phyloP scores from a whole-genome alignment of 139 green algal genomes.

The Closterium sp. region DNA sequence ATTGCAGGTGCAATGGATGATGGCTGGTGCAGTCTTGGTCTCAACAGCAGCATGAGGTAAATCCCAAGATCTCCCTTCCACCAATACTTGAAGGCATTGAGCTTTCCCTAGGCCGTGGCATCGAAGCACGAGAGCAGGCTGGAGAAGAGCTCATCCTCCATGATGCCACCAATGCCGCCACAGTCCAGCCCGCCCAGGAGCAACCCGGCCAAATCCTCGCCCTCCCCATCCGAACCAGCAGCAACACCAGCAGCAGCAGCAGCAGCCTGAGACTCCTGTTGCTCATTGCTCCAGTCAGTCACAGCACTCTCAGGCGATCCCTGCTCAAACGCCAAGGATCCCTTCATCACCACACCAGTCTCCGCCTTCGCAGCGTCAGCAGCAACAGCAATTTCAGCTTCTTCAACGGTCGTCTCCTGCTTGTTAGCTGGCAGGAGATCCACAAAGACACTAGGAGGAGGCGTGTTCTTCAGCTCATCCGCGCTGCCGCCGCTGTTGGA shows the following conservation, averaged over 20 bases:
- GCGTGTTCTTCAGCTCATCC: neutral
- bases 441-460: neutral
- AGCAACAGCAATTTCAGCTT: neutral
- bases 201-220: neutral
- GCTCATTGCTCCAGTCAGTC: neutral
- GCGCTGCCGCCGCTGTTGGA: neutral
- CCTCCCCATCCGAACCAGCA: neutral
- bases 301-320: neutral
- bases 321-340: neutral
- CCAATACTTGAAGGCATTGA: no score
- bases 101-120: neutral
- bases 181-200: neutral
- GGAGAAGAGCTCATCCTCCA: neutral
- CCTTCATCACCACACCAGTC: neutral
- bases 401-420: neutral
- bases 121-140: neutral
- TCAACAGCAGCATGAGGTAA: no score
- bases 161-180: neutral
- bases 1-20: no score
- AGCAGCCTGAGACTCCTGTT: neutral
- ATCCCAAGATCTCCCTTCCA: no score
- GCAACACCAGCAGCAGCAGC: no score
- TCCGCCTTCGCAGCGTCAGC: neutral
- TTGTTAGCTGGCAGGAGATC: neutral
- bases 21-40: no score